These are phyloP conservation scores for Vitis riparia DNA, from an alignment of 164 flowering plant species.

Conservation along the genomic window DNA sequence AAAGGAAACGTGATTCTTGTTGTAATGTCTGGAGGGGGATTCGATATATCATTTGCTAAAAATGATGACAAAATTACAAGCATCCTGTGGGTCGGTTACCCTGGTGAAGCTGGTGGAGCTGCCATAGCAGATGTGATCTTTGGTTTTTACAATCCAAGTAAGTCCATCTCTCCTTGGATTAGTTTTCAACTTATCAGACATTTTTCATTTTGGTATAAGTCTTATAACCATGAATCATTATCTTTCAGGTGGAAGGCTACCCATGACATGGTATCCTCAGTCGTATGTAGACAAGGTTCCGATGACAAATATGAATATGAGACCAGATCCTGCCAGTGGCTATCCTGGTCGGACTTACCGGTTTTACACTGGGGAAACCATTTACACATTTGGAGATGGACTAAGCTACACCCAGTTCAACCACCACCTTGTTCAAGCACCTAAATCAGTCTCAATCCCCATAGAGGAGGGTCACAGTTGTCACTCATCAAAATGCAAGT, in stretches of 20 bases:
- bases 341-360: slow-evolving; percentile 91
- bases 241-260: slow-evolving; percentile 82
- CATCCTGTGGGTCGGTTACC: slow-evolving; percentile 98
- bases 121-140: slow-evolving; percentile 87
- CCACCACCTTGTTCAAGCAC: slow-evolving; percentile 67
- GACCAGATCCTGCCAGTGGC: slow-evolving; percentile 73
- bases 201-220: not conserved
- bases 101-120: slow-evolving; percentile 95
- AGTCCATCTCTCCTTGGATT: slow-evolving; percentile 13
- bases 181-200: not conserved
- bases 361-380: slow-evolving; percentile 79
- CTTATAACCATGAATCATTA: too few relatives aligned
- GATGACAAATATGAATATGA: slow-evolving; percentile 98
- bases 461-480: slow-evolving; percentile 70
- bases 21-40: slow-evolving; percentile 86
- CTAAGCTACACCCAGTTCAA: slow-evolving; percentile 63
- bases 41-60: slow-evolving; percentile 77
- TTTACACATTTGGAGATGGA: slow-evolving; percentile 86
- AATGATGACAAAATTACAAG: slow-evolving; percentile 53
- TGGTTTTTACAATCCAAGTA: slow-evolving; percentile 79
- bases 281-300: slow-evolving; percentile 74
- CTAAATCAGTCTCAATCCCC: slow-evolving; percentile 55
- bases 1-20: slow-evolving; percentile 85
- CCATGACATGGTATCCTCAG: slow-evolving; percentile 98
- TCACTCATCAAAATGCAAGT: slow-evolving; percentile 52